These are phyloP conservation scores for Pythium coloratum DNA, from an alignment of 352 stramenopile genomes.

Conservation along the genomic window DNA sequence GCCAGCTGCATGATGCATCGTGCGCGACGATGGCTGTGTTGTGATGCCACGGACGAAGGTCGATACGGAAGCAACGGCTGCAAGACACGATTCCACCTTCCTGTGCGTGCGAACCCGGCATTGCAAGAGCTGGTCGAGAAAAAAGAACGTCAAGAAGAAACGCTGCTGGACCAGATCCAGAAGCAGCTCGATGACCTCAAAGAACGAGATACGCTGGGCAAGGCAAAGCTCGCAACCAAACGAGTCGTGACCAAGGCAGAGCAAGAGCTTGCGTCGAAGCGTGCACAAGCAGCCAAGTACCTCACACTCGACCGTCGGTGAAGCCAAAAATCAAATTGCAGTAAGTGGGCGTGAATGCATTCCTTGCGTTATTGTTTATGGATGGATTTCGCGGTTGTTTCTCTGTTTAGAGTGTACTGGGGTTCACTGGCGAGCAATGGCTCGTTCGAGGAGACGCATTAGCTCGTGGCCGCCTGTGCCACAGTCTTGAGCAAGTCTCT, in stretches of 20 bases:
- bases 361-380: background rate
- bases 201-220: constrained; percentile 54
- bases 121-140: constrained; percentile 40
- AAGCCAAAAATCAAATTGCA: background rate
- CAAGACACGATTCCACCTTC: constrained; percentile 56
- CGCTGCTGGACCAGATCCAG: constrained; percentile 51
- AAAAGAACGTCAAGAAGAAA: constrained; percentile 47
- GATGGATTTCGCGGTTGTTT: background rate
- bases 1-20: constrained; percentile 72
- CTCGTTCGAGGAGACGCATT: constrained; percentile 8
- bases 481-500: constrained; percentile 18
- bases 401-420: background rate
- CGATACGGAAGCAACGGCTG: constrained; percentile 66
- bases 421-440: constrained; percentile 11
- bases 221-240: constrained; percentile 50
- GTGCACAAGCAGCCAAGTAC: constrained; percentile 50
- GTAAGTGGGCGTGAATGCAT: background rate
- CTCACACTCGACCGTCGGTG: constrained; percentile 40
- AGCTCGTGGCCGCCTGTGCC: constrained; percentile 10
- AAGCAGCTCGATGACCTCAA: constrained; percentile 58
- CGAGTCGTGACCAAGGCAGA: constrained; percentile 55
- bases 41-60: constrained; percentile 71
- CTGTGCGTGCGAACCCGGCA: constrained; percentile 42
- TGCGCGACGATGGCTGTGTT: constrained; percentile 70
- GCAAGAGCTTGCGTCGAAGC: constrained; percentile 41